A percentile compares a stretch with the other conserved stretches of the same genome.
Conservation (phyloP, 495 filamentous ascomycete genomes). For the Viridothelium virens region DNA sequence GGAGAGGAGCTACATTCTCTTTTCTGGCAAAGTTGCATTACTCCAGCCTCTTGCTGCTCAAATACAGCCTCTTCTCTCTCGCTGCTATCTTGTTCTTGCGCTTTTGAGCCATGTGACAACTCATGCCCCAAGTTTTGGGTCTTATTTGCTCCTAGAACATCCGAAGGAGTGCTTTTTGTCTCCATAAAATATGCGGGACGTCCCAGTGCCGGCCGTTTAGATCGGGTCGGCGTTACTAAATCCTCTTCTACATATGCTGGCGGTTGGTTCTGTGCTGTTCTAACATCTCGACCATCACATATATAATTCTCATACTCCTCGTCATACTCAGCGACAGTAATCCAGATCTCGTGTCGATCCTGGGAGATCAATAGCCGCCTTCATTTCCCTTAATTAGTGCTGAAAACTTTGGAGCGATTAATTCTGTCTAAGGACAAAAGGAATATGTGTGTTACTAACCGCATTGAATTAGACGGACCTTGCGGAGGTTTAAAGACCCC, state of each 20-base stretch:
- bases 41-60: no score
- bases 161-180: no score
- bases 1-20: not conserved
- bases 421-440: not conserved
- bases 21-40: not conserved
- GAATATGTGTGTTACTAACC: not conserved
- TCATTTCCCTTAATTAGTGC: not conserved
- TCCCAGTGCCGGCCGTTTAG: not conserved
- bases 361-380: slow-evolving; percentile 1
- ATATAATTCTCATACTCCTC: slow-evolving; percentile 1
- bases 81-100: no score
- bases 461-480: not conserved
- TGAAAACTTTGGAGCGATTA: not conserved
- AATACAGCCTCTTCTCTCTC: no score
- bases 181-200: no score
- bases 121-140: no score
- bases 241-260: no score
- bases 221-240: not conserved
- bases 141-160: no score
- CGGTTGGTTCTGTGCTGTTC: no score
- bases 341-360: slow-evolving; percentile 4
- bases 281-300: not conserved
- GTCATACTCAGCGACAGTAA: not conserved
- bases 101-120: no score
- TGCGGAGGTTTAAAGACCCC: not conserved